Percentiles rank a stretch among this genome's conserved stretches.
Evolutionary conservation across 2,329 filamentous ascomycete species (phyloP).

Genomic region (Diaporthe nobilis): DNA sequence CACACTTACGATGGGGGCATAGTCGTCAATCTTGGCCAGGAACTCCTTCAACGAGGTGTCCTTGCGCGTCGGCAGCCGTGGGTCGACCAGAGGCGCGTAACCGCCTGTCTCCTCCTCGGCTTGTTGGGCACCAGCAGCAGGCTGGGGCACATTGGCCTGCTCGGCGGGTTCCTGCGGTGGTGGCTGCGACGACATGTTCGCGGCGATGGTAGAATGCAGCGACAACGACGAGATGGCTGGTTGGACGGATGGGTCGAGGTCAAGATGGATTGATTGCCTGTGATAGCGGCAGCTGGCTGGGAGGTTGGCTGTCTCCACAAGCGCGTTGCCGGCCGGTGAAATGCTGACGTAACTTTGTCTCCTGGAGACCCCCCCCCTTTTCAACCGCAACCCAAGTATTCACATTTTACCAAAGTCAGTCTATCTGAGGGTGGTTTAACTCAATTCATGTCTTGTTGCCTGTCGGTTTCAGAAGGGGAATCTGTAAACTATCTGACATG

Average conservation of each 20-base stretch:
- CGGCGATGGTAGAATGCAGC: conserved; percentile 3
- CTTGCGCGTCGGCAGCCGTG: conserved; percentile 82
- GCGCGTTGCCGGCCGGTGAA: neutral
- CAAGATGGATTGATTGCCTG: neutral
- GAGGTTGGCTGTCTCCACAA: neutral
- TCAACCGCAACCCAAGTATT: neutral
- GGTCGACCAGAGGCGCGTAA: conserved; percentile 39
- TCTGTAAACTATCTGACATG: no score
- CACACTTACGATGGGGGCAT: conserved; percentile 88
- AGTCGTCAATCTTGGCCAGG: conserved; percentile 96
- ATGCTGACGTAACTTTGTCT: conserved; percentile 29
- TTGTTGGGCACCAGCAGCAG: conserved; percentile 35
- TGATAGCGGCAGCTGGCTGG: conserved; percentile 2
- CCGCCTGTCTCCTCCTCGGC: conserved; percentile 31
- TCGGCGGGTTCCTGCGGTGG: conserved; percentile 44
- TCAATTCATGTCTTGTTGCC: neutral
- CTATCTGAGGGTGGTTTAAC: rapidly evolving
- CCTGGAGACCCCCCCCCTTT: neutral
- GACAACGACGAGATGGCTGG: conserved; percentile 5
- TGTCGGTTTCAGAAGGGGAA: rapidly evolving
- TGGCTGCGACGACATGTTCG: conserved; percentile 44
- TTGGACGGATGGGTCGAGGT: conserved; percentile 31
- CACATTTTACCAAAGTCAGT: neutral
- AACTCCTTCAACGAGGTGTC: conserved; percentile 95
- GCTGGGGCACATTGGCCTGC: conserved; percentile 40